Percentiles rank a stretch among this genome's conserved stretches.
These are phyloP conservation scores for Radiomyces spectabilis DNA, from an alignment of 192 early-diverging fungal species.

Conservation along the genomic window DNA sequence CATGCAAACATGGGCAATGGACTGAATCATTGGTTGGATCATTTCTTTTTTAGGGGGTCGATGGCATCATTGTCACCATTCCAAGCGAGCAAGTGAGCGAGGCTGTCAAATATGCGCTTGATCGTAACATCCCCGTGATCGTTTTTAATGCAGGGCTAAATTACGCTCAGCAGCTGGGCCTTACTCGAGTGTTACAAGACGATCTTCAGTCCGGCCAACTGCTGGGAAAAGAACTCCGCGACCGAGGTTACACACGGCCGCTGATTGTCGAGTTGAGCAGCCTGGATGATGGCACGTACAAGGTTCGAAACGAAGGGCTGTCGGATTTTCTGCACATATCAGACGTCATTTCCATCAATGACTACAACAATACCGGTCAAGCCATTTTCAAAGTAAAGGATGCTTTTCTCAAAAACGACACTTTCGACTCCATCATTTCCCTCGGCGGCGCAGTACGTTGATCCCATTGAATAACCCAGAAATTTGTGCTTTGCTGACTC, in stretches of 20 bases:
- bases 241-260: neutral
- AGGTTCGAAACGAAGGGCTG: no score
- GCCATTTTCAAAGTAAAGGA: neutral
- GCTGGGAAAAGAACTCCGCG: neutral
- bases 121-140: slow-evolving; percentile 2
- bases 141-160: slow-evolving; percentile 10
- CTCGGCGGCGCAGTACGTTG: neutral
- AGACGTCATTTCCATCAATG: no score
- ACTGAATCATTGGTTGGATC: no score
- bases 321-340: no score
- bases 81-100: neutral
- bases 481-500: neutral
- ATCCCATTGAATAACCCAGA: neutral
- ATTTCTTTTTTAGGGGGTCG: slow-evolving; percentile 6
- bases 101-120: neutral
- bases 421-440: slow-evolving; percentile 8
- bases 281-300: no score
- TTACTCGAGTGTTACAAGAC: slow-evolving; percentile 14
- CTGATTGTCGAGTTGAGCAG: neutral
- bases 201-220: neutral
- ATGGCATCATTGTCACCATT: slow-evolving; percentile 18
- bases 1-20: no score
- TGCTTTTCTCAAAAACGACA: neutral
- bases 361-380: neutral
- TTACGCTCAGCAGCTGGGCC: slow-evolving; percentile 1